phyloP scores from a whole-genome alignment of 2,329 filamentous ascomycete species.

The Rosellinia necatrix region DNA sequence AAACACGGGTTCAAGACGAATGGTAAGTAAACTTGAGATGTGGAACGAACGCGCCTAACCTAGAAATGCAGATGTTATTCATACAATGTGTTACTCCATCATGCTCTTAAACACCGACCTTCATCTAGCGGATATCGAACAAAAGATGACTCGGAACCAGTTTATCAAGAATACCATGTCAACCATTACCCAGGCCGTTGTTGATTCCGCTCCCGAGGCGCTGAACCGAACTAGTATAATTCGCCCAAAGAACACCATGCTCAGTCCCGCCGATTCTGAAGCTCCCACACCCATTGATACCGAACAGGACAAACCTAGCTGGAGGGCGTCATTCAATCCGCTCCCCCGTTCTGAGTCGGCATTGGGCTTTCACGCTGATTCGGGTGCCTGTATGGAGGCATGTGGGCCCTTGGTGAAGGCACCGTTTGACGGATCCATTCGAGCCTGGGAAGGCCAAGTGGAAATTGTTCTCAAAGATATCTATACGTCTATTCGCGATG shows the following conservation, averaged over 20 bases:
- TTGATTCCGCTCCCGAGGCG: conserved; percentile 71
- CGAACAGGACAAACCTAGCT: conserved; percentile 36
- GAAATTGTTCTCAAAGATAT: conserved; percentile 92
- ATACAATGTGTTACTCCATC: conserved; percentile 96
- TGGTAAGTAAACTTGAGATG: conserved; percentile 57
- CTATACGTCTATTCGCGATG: conserved; percentile 85
- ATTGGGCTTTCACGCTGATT: conserved; percentile 44
- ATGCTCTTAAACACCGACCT: conserved; percentile 95
- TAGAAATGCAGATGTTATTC: conserved; percentile 74
- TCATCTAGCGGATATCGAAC: conserved; percentile 91
- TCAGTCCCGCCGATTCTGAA: conserved; percentile 38
- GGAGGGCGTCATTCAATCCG: conserved; percentile 54
- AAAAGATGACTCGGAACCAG: conserved; percentile 93
- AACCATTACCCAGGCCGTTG: conserved; percentile 77
- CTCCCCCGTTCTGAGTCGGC: conserved; percentile 52
- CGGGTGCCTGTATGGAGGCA: conserved; percentile 50
- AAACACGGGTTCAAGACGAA: conserved; percentile 89
- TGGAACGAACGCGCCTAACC: conserved; percentile 33
- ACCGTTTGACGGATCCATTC: conserved; percentile 74
- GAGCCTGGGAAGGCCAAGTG: conserved; percentile 85
- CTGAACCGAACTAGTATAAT: conserved; percentile 64
- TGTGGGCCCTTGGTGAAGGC: conserved; percentile 78
- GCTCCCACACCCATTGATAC: conserved; percentile 24
- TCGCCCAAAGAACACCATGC: conserved; percentile 46
- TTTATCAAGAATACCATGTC: conserved; percentile 97